Evolutionary conservation across 169 alveolate genomes (phyloP), one percentile per base, ranked within the genome.

Genomic region (Cystoisospora suis): DNA sequence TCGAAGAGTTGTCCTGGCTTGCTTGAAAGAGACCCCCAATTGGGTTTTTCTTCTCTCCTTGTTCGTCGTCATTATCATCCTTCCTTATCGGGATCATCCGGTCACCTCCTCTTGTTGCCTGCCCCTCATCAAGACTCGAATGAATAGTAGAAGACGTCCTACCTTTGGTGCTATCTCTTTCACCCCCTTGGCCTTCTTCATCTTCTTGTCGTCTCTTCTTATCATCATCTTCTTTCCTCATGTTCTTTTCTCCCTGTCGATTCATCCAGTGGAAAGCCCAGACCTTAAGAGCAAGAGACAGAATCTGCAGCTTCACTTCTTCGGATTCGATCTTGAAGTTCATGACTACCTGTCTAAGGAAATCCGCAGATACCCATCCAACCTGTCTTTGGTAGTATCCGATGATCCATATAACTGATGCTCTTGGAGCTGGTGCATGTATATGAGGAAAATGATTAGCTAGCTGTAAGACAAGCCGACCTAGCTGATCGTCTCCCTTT

Each of bases 221-320:
- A 34, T 40, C 6, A 17, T n/a, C 56, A 6, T 20, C 36, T 34
- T 72, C 83, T 0, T 5, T 0, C 59, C 0, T n/a, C 7, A 1
- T 44, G 0, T 23, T 6, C 42, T n/a, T 58, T 20, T 12, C 85
- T 20, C 87, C 70, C 46, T 12, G 42, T 45, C 12, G 15, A 61
- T 87, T 90, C 32, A 15, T 36, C 72, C 49, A 38, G 75, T 90
- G 94, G 61, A 85, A 83, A 29, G 89, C 91, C 94, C 94, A 93
- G 32, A 93, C 87, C 32, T 80, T 75, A 40, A 56, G 58, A 61
- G 92, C 93, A 15, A 88, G 79, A 1, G 65, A 80, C 38, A 93
- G 47, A 12, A 93, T 85, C 56, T 93, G 95, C n/a, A 92, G 92
- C 75, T 93, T 93, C 27, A 93, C 95, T 27, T 86, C 95, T 29